Conservation (phyloP, 768 basidiomycete genomes). For the Agrocybe pediades region DNA sequence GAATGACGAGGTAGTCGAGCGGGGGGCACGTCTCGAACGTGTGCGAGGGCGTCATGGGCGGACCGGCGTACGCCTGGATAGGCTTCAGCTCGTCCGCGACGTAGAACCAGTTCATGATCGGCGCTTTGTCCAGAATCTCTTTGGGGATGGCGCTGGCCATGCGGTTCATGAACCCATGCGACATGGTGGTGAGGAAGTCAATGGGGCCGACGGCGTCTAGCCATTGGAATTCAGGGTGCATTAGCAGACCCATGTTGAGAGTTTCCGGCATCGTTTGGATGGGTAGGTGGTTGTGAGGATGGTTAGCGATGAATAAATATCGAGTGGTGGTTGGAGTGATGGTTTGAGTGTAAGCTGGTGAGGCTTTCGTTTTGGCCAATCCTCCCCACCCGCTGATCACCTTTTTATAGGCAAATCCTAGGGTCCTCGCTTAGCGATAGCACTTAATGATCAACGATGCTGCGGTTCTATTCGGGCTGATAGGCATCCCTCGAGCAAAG, state of each 20-base stretch:
- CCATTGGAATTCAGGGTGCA: constrained; percentile 24
- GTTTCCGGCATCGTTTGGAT: constrained; percentile 2
- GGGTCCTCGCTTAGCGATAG: too few species aligned
- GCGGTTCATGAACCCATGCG: constrained; percentile 1
- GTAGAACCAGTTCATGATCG: constrained; percentile 25
- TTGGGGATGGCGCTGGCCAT: constrained; percentile 1
- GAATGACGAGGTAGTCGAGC: constrained; percentile 27
- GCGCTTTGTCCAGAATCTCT: constrained; percentile 17
- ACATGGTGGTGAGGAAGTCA: constrained; percentile 27
- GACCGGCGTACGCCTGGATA: constrained; percentile 17
- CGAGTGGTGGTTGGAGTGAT: too few species aligned
- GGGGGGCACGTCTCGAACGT: constrained; percentile 21
- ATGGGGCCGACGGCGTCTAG: constrained; percentile 27
- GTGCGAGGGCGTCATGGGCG: constrained; percentile 17
- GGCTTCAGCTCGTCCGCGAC: constrained; percentile 21
- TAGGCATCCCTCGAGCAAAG: too few species aligned
- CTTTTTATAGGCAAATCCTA: too few species aligned
- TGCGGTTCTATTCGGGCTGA: too few species aligned
- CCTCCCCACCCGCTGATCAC: too few species aligned
- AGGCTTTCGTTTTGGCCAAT: too few species aligned
- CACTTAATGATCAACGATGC: too few species aligned
- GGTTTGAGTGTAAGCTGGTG: too few species aligned
- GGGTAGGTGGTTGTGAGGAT: not conserved
- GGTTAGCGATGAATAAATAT: not conserved
- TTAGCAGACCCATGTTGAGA: constrained; percentile 22